Percentiles rank a stretch among this genome's conserved stretches.
phyloP scores from a whole-genome alignment of 371 early-diverging fungal genomes.

The Zychaea mexicana region DNA sequence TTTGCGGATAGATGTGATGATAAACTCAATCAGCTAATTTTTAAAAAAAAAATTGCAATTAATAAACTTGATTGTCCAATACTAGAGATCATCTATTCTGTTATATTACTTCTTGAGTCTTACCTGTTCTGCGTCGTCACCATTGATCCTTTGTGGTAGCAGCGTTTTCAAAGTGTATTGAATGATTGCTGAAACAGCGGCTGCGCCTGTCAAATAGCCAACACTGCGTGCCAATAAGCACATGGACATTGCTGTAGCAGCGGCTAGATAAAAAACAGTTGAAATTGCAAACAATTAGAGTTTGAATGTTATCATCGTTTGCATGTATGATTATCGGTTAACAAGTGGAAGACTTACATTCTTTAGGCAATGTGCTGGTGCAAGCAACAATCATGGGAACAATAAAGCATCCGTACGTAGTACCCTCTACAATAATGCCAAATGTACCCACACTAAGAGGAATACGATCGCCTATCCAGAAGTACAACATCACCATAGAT shows the following conservation, averaged over 20 bases:
- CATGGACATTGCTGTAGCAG: slow-evolving; percentile 50
- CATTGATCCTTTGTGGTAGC: slow-evolving; percentile 31
- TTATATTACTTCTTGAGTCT: neutral
- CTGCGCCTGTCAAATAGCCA: slow-evolving; percentile 47
- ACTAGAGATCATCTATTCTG: neutral
- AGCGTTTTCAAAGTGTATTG: slow-evolving; percentile 38
- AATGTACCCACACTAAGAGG: neutral
- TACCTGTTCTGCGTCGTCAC: slow-evolving; percentile 46
- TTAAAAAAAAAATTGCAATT: neutral
- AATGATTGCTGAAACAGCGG: slow-evolving; percentile 42
- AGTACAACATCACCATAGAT: neutral
- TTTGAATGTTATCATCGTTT: too few relatives aligned
- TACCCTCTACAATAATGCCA: slow-evolving; percentile 38
- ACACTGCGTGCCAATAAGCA: slow-evolving; percentile 48
- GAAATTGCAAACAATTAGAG: too few relatives aligned
- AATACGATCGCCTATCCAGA: neutral
- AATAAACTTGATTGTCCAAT: neutral
- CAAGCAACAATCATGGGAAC: slow-evolving; percentile 36
- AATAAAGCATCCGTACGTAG: slow-evolving; percentile 36
- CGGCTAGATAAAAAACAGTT: slow-evolving; percentile 21
- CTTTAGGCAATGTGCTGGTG: neutral
- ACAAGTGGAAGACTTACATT: too few relatives aligned
- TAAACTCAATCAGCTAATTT: slow-evolving; percentile 28
- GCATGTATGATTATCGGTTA: too few relatives aligned
- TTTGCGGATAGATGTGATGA: slow-evolving; percentile 4